Percentiles rank a stretch among this genome's conserved stretches.
Conservation (phyloP, 176 grass and related monocot species). For the Carex myosuroides region DNA sequence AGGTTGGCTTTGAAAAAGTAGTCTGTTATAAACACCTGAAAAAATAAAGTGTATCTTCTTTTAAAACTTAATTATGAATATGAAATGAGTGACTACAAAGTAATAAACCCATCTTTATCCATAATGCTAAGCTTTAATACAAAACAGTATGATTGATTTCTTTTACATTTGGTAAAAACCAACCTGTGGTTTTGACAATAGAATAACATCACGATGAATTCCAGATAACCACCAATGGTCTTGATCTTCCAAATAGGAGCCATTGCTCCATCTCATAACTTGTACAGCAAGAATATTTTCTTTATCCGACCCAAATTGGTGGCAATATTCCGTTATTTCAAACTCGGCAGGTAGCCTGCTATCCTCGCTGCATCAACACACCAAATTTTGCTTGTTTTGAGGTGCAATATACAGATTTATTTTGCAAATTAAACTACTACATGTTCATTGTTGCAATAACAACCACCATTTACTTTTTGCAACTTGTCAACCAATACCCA, state of each 20-base stretch:
- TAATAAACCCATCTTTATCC: not conserved
- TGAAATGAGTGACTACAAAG: not conserved
- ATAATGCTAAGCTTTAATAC: not conserved
- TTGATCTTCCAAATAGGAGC: slow-evolving; percentile 98
- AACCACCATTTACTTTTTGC: not conserved
- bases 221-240: slow-evolving; percentile 97
- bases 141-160: not conserved
- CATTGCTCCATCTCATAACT: slow-evolving; percentile 97
- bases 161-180: slow-evolving; percentile 8
- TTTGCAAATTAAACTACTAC: not conserved
- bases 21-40: slow-evolving; percentile 91
- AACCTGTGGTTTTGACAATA: slow-evolving; percentile 95
- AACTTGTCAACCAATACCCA: not conserved
- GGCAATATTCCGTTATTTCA: slow-evolving; percentile 82
- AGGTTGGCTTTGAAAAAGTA: slow-evolving; percentile 92
- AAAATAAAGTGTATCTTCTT: not conserved
- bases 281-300: slow-evolving; percentile 91
- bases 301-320: slow-evolving; percentile 57
- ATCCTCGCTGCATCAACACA: slow-evolving; percentile 70
- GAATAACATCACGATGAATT: slow-evolving; percentile 90
- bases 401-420: not conserved
- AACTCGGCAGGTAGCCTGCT: slow-evolving; percentile 95
- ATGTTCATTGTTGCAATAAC: not conserved
- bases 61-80: not conserved
- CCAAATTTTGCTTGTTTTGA: not conserved